phyloP scores from a whole-genome alignment of 306 rosid species.

The Vachellia pachyceras region DNA sequence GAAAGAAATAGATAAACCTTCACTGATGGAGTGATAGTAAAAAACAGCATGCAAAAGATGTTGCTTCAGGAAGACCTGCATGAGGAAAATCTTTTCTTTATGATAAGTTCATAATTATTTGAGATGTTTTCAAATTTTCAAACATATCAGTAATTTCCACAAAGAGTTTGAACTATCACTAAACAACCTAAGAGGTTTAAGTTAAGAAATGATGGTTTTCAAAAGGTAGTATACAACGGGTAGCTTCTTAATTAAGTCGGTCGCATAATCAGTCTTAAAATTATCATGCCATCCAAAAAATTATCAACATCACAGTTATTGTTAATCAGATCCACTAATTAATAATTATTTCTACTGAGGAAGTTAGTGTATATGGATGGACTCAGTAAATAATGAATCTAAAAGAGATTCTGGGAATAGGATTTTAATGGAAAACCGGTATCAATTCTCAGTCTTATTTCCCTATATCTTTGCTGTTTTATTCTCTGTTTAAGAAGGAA shows the following conservation, averaged over 20 bases:
- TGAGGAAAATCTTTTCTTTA: conserved; percentile 1
- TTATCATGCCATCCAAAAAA: background rate
- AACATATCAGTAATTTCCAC: conserved; percentile 18
- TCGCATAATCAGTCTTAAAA: background rate
- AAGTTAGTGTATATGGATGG: background rate
- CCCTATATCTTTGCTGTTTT: background rate
- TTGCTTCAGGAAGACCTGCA: conserved; percentile 92
- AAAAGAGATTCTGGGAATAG: background rate
- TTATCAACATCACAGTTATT: background rate
- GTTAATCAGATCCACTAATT: background rate
- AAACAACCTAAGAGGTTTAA: background rate
- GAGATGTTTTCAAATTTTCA: background rate
- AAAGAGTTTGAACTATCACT: conserved; percentile 7
- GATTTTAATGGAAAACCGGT: background rate
- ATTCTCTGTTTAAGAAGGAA: background rate
- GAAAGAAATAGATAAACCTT: conserved; percentile 58
- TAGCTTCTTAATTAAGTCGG: background rate
- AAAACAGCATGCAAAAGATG: conserved; percentile 67
- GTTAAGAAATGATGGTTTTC: conserved; percentile 5
- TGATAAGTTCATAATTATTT: conserved; percentile 10
- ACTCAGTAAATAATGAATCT: conserved; percentile 4
- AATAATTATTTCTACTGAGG: background rate
- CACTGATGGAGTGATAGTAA: conserved; percentile 56
- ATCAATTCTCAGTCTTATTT: background rate
- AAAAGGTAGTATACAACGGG: conserved; percentile 5